Conservation (phyloP, 148 eudicot species). For the Pharnaceum exiguum region DNA sequence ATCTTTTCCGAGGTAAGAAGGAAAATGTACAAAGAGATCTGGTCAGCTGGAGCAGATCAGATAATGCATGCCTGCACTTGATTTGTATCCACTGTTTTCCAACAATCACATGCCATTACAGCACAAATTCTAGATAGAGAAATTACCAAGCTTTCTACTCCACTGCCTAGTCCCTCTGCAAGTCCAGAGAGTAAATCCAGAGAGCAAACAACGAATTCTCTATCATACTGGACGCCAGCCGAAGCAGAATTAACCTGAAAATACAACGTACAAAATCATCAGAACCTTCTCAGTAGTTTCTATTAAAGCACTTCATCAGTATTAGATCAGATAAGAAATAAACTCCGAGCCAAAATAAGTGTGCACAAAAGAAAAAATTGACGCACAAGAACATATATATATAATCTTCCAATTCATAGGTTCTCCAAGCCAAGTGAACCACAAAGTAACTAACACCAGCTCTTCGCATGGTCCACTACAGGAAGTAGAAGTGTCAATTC, state of each 20-base stretch:
- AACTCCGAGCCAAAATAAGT: too few relatives aligned
- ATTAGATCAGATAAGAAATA: not conserved
- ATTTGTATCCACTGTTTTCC: too few relatives aligned
- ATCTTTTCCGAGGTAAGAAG: too few relatives aligned
- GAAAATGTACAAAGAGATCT: too few relatives aligned
- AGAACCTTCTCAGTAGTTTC: conserved; percentile 1
- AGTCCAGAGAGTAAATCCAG: conserved; percentile 94
- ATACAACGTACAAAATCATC: conserved; percentile 4
- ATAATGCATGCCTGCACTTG: too few relatives aligned
- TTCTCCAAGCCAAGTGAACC: too few relatives aligned
- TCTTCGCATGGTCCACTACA: too few relatives aligned
- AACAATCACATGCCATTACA: not conserved
- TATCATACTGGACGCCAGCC: conserved; percentile 74
- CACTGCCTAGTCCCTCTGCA: conserved; percentile 91
- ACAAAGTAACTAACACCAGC: too few relatives aligned
- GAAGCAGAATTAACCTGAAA: conserved; percentile 68
- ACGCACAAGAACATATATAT: not conserved
- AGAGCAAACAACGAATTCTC: conserved; percentile 83
- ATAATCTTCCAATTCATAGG: too few relatives aligned
- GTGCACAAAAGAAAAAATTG: not conserved
- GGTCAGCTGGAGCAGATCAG: too few relatives aligned
- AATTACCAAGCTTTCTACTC: conserved; percentile 90
- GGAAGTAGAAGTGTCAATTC: too few relatives aligned
- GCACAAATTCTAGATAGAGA: not conserved
- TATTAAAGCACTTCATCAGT: not conserved